These are phyloP conservation scores for Jackrogersella multiformis DNA, from an alignment of 495 filamentous ascomycete genomes.

Conservation along the genomic window DNA sequence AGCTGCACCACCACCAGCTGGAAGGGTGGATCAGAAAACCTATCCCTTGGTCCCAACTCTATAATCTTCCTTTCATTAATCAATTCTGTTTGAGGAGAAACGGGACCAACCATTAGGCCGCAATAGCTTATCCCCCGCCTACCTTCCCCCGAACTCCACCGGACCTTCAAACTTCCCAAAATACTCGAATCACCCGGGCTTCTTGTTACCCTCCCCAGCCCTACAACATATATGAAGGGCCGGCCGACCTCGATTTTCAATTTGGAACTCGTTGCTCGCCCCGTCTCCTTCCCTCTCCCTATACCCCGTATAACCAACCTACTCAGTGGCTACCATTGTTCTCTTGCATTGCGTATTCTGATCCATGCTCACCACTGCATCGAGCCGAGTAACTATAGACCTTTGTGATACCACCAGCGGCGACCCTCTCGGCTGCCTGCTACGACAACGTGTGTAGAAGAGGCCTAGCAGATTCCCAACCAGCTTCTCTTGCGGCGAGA, in stretches of 20 bases:
- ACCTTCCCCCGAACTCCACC: constrained; percentile 29
- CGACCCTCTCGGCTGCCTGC: constrained; percentile 27
- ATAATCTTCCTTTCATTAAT: constrained; percentile 17
- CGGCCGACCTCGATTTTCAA: constrained; percentile 29
- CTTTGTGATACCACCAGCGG: constrained; percentile 38
- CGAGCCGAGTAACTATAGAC: constrained; percentile 41
- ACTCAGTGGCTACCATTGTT: constrained; percentile 32
- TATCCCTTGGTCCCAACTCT: constrained; percentile 20
- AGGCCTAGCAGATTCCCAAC: constrained; percentile 20
- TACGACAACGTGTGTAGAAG: constrained; percentile 29
- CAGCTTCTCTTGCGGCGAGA: constrained; percentile 23
- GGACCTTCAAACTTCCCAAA: constrained; percentile 15
- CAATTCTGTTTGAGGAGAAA: constrained; percentile 14
- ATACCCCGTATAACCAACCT: constrained; percentile 23
- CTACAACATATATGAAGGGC: constrained; percentile 26
- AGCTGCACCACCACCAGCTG: neutral
- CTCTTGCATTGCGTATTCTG: constrained; percentile 39
- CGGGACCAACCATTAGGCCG: constrained; percentile 23
- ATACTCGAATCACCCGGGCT: constrained; percentile 21
- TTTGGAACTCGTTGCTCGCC: constrained; percentile 22
- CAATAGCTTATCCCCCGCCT: constrained; percentile 26
- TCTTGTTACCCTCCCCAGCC: constrained; percentile 3
- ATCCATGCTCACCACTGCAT: constrained; percentile 41
- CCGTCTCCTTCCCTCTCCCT: constrained; percentile 20
- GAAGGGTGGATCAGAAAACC: constrained; percentile 1